Conservation (phyloP, 1,284 basidiomycete species). For the Ceratobasidium sp. region DNA sequence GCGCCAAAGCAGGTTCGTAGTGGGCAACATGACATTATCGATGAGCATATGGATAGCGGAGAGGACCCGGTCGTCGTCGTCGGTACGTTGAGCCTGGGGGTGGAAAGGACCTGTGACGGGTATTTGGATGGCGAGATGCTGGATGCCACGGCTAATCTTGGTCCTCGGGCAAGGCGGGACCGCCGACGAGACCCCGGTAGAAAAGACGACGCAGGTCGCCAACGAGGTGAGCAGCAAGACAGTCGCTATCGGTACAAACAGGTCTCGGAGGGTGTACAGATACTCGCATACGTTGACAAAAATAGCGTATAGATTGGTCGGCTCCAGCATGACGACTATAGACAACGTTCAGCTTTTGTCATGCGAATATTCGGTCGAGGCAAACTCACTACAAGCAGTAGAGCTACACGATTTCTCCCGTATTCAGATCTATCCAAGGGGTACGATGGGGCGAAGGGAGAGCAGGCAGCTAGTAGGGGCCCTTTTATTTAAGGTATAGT, state of each 20-base stretch:
- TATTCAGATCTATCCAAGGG: too few species aligned
- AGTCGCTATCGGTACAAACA: neutral
- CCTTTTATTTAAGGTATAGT: too few species aligned
- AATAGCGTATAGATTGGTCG: neutral
- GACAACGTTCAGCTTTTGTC: too few species aligned
- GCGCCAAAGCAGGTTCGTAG: neutral
- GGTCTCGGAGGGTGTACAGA: neutral
- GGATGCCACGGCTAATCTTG: neutral
- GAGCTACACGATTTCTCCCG: too few species aligned
- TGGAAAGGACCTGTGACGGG: neutral
- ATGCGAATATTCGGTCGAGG: too few species aligned
- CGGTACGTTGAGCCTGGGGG: neutral
- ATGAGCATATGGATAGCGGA: neutral
- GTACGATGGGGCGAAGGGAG: too few species aligned
- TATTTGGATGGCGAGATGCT: neutral
- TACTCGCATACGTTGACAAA: neutral
- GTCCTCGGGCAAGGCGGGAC: neutral
- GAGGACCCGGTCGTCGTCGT: neutral
- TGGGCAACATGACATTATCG: neutral
- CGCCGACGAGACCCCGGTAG: neutral
- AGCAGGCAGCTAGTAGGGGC: too few species aligned
- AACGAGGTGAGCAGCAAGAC: neutral
- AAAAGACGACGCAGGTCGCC: neutral
- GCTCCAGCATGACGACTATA: too few species aligned
- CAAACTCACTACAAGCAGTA: too few species aligned